Evolutionary conservation across 257 asterid genomes (phyloP), one percentile per base, ranked within the genome.

Genomic region (Petunia secreta): DNA sequence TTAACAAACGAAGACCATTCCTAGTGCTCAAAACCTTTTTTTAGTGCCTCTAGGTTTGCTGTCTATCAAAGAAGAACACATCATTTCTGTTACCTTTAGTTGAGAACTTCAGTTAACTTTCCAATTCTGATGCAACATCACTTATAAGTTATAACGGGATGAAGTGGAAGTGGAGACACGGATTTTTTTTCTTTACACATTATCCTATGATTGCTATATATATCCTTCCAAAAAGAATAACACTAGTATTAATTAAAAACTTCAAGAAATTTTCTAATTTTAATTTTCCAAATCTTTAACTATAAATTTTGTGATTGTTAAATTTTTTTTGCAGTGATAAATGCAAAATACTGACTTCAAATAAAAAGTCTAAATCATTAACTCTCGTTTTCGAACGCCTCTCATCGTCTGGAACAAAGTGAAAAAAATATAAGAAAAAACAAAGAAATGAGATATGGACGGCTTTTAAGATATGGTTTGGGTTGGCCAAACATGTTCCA

Each of bases 11-110:
- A 71, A 46, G 59, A 71, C 6, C 60, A 11, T 69, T 71, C 25
- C 11, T 48, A 5, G 77, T 71, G 60, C 60, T 71, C 77, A 48
- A 71, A 48, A 5, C 16, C 34, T 48, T 25, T 55, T 48, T 71
- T 48, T 41, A 71, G 60, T 71, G 44, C 11, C 60, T 34, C 34
- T 46, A 46, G 40, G 60, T 71, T 71, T 71, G 77, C 60, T 71
- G 77, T 71, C 77, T 43, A 71, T 69, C 58, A 16, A 69, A 69
- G 58, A 69, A 58, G 76, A 69, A 25, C 76, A 69, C 76, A 25
- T 1, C 59, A 71, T 34, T 48, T 4, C 43, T 71, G 16, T 71
- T 48, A 9, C 10, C 2, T 52, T 71, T 48, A 4, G 55, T 44
- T 71, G 59, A 71, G 59, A 25, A 1, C 16, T 46, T 69, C 16